Base-by-base conservation (phyloP, 305 asterid genomes). In the Fraxinus angustifolia region DNA sequence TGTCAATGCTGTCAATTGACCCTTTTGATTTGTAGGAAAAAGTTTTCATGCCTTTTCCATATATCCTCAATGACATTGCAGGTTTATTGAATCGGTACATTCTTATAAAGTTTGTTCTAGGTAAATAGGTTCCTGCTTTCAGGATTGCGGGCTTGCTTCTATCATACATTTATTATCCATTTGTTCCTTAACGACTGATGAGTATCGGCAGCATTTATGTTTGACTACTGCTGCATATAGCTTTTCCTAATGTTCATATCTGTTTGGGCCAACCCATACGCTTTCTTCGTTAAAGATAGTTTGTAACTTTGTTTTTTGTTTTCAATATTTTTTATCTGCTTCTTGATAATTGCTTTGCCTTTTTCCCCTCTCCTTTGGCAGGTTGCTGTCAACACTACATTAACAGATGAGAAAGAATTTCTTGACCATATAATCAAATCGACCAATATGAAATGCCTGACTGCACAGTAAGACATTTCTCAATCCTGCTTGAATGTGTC, bases 391-490 rank as follows among this genome's bases (percentile, higher is more conserved):
- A 23, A 23, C 26, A 23, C 26, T 23, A 23, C 26, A 23, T 23
- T 23, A 23, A 23, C 26, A 23, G 26, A 23, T 23, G 26, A 23
- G 26, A 23, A 23, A 23, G 26, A 23, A 23, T 23, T 23, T 23
- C 26, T 23, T 23, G 26, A 23, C 26, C 26, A 23, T 23, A 23
- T 23, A 23, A 23, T 23, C 26, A 23, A 23, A 23, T 23, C 26
- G 26, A 23, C 26, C 26, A 23, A 23, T 23, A 23, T 23, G 26
- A 23, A 23, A 23, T 23, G 26, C 26, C 26, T 23, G 82, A 94
- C 99, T 73, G 97, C 94, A 6, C 87, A 17, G 99, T 94, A 86
- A 90, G 98, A 87, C 78, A 48, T 80, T 70, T 73, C 58, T 60
- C 36, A 77, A 23, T 81, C 74, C 72, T 62, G 10, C 48, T 53